These are phyloP conservation scores for Picea engelmannii DNA, from an alignment of 83 land plant species.

Conservation along the genomic window DNA sequence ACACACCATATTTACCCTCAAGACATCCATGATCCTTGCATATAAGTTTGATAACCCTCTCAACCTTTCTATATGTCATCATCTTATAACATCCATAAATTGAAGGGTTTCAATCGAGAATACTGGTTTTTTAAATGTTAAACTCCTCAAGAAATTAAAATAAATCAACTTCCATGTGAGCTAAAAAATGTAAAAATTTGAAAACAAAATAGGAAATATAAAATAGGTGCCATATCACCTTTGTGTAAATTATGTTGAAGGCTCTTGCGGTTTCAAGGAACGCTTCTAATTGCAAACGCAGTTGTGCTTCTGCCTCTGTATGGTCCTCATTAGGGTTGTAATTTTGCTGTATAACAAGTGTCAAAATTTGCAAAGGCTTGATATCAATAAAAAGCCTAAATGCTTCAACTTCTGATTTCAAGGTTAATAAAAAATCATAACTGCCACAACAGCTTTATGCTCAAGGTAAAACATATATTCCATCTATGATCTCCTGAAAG, in stretches of 20 bases:
- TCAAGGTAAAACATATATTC: neutral
- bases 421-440: neutral
- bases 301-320: slow-evolving; percentile 50
- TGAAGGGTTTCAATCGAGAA: neutral
- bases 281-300: slow-evolving; percentile 66
- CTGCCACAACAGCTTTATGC: too few relatives aligned
- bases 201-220: neutral
- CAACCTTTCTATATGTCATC: neutral
- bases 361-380: slow-evolving; percentile 1
- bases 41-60: too few relatives aligned
- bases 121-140: neutral
- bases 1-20: neutral
- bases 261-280: slow-evolving; percentile 80
- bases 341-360: slow-evolving; percentile 37
- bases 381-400: neutral
- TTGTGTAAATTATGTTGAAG: slow-evolving; percentile 78
- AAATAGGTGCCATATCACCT: slow-evolving; percentile 36
- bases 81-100: neutral
- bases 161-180: neutral
- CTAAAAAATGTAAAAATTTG: neutral
- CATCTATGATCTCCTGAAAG: neutral
- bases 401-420: slow-evolving; percentile 4
- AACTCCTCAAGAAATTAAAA: neutral
- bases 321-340: slow-evolving; percentile 89
- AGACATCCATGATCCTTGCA: neutral